phyloP scores from a whole-genome alignment of 805 yeast species.

The Candida qinlingensis region DNA sequence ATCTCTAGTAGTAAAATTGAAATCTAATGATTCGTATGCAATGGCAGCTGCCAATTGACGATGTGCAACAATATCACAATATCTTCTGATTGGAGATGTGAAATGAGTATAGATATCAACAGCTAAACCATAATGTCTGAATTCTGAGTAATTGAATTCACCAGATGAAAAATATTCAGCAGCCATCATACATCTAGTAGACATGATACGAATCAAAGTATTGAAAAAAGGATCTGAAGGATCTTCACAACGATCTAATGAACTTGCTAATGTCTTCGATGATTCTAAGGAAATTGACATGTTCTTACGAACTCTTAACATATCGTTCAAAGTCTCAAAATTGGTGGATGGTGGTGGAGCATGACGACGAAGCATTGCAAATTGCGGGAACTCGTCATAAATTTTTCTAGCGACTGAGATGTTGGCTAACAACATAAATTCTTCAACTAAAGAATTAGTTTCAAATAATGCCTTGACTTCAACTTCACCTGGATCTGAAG shows the following conservation, averaged over 20 bases:
- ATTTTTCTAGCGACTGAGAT: constrained; percentile 93
- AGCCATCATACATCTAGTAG: constrained; percentile 98
- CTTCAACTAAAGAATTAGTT: constrained; percentile 95
- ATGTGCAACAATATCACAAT: constrained; percentile 96
- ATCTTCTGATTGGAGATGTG: constrained; percentile 97
- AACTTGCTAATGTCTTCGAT: constrained; percentile 88
- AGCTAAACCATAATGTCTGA: constrained; percentile 95
- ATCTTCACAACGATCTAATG: constrained; percentile 84
- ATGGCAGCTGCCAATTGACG: constrained; percentile 98
- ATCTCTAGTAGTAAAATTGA: constrained; percentile 78
- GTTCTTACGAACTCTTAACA: constrained; percentile 75
- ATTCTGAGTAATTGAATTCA: constrained; percentile 81
- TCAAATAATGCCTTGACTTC: constrained; percentile 84
- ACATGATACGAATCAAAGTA: constrained; percentile 90
- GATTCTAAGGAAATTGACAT: constrained; percentile 74
- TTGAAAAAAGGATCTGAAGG: constrained; percentile 84
- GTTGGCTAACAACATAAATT: constrained; percentile 96
- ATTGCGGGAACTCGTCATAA: constrained; percentile 90
- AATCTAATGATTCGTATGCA: constrained; percentile 80
- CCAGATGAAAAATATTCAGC: constrained; percentile 97
- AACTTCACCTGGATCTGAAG: constrained; percentile 93
- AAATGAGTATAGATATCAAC: constrained; percentile 97
- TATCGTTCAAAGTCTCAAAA: constrained; percentile 84
- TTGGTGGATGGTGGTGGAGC: constrained; percentile 96
- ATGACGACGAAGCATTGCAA: constrained; percentile 97